Evolutionary conservation across 176 grass and related monocot genomes (phyloP).

Genomic region (Carex littledalei): DNA sequence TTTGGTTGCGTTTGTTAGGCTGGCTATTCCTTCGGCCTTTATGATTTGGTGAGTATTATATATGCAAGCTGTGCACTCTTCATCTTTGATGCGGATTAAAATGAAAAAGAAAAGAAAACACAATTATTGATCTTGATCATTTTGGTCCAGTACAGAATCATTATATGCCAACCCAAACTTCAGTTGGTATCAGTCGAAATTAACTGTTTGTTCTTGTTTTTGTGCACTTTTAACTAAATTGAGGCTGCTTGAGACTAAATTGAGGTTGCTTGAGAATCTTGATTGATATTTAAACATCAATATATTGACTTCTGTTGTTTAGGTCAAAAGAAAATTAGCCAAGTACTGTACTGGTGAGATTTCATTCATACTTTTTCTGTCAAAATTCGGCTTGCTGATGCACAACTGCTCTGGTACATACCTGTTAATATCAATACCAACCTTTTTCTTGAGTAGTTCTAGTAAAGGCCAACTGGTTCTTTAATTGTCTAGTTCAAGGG

Average conservation of each 20-base stretch:
- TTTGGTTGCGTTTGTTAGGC: constrained; percentile 53
- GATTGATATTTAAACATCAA: neutral
- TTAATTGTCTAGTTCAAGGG: neutral
- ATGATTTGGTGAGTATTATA: constrained; percentile 71
- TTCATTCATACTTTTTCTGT: neutral
- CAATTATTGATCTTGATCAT: neutral
- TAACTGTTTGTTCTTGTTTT: neutral
- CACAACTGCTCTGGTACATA: neutral
- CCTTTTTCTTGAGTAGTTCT: neutral
- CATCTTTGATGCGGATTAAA: neutral
- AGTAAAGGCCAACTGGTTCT: neutral
- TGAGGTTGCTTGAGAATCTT: neutral
- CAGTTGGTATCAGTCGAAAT: neutral
- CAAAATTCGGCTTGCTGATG: neutral
- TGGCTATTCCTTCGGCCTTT: constrained; percentile 82
- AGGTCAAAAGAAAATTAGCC: neutral
- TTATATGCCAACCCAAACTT: neutral
- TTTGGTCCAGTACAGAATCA: neutral
- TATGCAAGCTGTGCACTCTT: neutral
- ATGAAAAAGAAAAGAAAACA: neutral
- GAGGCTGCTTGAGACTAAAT: neutral
- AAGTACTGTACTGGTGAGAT: neutral
- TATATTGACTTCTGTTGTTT: neutral
- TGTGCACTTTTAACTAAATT: neutral
- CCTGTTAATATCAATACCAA: neutral